Base-by-base conservation (phyloP, 75 land plant species). In the Picea sitchensis region DNA sequence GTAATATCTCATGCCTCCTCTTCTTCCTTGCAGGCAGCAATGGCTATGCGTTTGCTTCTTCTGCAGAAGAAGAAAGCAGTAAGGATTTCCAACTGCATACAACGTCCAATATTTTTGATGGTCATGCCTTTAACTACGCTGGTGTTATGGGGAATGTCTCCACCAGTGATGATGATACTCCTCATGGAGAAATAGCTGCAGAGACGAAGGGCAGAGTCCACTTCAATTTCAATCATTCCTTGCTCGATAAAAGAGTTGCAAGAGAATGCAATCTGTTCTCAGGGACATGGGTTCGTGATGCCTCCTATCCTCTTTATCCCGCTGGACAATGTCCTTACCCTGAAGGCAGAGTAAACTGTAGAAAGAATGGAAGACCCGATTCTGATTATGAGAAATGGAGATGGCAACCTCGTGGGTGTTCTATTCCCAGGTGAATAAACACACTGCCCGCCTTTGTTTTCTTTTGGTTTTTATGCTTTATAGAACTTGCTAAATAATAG, bases 261-360 rank as follows among this genome's bases (percentile, higher is more conserved):
- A 77, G 47, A 13, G 30, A 65, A 15, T 93, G 95, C 74, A 89
- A 93, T 41, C 57, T 86, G 4, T 83, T 85, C 2, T 26, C 23
- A 11, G 95, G 95, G 3, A 84, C 68, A 60, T 93, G 95, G 95
- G 85, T 87, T 0, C 81, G 54, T 64, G 95, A 93, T 76, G 61
- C 21, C 14, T 85, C 93, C 23, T 91, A 89, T 79, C 95, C 93
- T 65, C 83, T 92, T 0, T 93, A 93, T 78, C 75, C 80, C 12
- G 32, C 88, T 0, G 62, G 56, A 23, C 11, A 56, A 21, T 93
- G 95, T 83, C 89, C 91, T 13, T 89, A 83, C 60, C 83, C 91
- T 47, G 26, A 76, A 26, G 76, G 56, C 1, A 78, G 87, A 15
- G 81, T 89, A 56, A 84, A 77, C 18, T 93, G 95, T 75, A 78